Conservation (phyloP, 163 green algal species). For the Chlorella variabilis region DNA sequence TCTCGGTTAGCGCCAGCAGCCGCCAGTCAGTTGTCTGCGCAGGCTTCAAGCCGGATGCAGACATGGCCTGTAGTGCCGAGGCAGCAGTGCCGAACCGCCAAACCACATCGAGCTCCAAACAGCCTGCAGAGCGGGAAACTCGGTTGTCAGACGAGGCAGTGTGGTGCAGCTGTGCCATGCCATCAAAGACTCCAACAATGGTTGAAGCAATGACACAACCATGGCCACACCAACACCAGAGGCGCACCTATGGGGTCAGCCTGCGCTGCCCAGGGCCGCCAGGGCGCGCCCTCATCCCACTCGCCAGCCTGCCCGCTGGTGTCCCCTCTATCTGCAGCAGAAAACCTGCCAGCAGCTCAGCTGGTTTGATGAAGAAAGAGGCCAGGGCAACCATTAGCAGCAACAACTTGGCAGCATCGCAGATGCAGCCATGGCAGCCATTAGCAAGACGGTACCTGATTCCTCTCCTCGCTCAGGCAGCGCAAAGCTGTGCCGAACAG, state of each 20-base stretch:
- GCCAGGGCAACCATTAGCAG: too few species aligned
- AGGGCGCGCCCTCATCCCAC: slow-evolving; percentile 68
- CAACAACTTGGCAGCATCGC: too few species aligned
- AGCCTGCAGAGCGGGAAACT: slow-evolving; percentile 23
- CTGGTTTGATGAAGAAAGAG: too few species aligned
- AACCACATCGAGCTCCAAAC: slow-evolving; percentile 77
- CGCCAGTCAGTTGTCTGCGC: slow-evolving; percentile 12
- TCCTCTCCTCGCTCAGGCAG: background rate
- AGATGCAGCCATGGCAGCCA: too few species aligned
- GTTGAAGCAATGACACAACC: too few species aligned
- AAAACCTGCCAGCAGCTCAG: too few species aligned
- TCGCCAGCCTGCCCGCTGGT: slow-evolving; percentile 10
- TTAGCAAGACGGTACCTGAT: background rate
- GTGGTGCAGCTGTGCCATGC: too few species aligned
- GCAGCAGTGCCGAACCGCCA: slow-evolving; percentile 49
- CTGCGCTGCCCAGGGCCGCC: slow-evolving; percentile 69
- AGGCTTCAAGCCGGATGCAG: background rate
- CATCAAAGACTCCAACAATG: too few species aligned
- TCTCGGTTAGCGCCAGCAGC: slow-evolving; percentile 19
- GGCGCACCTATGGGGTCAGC: slow-evolving; percentile 61
- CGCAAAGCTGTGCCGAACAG: slow-evolving; percentile 23
- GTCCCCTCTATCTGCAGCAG: background rate
- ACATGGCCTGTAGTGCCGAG: background rate
- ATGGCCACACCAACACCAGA: too few species aligned
- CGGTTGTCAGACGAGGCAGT: too few species aligned